Percentiles rank a stretch among this genome's conserved stretches.
These are phyloP conservation scores for Rubia yunnanensis DNA, from an alignment of 257 asterid genomes.

Conservation along the genomic window DNA sequence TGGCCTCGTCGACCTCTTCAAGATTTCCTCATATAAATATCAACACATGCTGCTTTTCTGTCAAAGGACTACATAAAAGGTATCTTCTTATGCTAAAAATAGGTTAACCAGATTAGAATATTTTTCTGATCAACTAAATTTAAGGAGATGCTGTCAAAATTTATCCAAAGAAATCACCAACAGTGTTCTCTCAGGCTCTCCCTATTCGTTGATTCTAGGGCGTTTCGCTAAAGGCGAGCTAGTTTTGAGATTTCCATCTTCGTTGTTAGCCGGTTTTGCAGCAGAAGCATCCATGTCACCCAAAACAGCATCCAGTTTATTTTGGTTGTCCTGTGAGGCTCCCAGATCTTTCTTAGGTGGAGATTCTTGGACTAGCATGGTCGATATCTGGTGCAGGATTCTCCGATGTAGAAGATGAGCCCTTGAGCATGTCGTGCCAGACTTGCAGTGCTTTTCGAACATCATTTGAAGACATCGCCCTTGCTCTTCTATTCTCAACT, in stretches of 20 bases:
- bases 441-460: conserved; percentile 85
- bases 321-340: conserved; percentile 16
- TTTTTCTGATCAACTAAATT: conserved; percentile 4
- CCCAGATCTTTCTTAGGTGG: conserved; percentile 23
- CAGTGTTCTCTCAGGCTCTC: not conserved
- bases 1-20: not conserved
- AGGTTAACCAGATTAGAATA: conserved; percentile 1
- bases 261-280: conserved; percentile 21
- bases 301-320: conserved; percentile 14
- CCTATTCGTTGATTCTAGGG: conserved; percentile 40
- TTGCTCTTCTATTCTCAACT: conserved; percentile 89
- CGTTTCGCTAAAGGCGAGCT: conserved; percentile 57
- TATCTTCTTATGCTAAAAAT: conserved; percentile 5
- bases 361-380: conserved; percentile 25
- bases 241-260: conserved; percentile 25
- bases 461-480: conserved; percentile 76
- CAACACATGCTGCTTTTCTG: not conserved
- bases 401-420: conserved; percentile 37
- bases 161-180: conserved; percentile 8
- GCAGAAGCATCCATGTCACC: conserved; percentile 10
- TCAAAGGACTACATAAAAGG: conserved; percentile 7
- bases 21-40: not conserved
- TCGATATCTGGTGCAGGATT: conserved; percentile 25
- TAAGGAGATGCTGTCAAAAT: conserved; percentile 1
- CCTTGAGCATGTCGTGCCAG: conserved; percentile 46